Evolutionary conservation across 2,329 filamentous ascomycete species (phyloP), one percentile per base, ranked within the genome.

Genomic region (Orbilia blumenaviensis): DNA sequence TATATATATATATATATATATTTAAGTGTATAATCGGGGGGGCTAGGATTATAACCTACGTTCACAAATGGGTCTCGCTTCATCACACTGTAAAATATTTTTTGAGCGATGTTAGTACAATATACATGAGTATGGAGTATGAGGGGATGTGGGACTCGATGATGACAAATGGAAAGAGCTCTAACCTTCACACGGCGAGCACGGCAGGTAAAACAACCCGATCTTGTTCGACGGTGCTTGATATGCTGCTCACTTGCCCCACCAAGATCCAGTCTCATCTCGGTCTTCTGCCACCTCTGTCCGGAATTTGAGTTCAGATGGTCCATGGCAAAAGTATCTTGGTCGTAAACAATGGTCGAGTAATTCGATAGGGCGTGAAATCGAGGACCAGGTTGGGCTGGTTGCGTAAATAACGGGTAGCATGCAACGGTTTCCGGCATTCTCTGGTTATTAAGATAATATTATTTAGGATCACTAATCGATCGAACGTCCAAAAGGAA

Each of bases 131-230:
- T 7, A n/a, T n/a, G n/a, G n/a, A n/a, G n/a, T n/a, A n/a, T n/a
- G n/a, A n/a, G n/a, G n/a, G n/a, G n/a, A n/a, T n/a, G n/a, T n/a
- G n/a, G n/a, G n/a, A n/a, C n/a, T n/a, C n/a, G n/a, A n/a, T n/a
- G n/a, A n/a, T n/a, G n/a, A n/a, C n/a, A n/a, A n/a, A n/a, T n/a
- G n/a, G n/a, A n/a, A n/a, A n/a, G n/a, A n/a, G 46, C 23, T 34
- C 81, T 78, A 84, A 89, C 89, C 86, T 91, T 98, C 61, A 98
- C 94, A 82, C 95, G 89, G 79, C 95, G 88, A 80, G 90, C 90
- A 73, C 95, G 88, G 83, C 95, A 99, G 52, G 94, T 98, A 81
- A 88, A 97, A 84, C 95, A 99, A 27, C 95, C 95, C 78, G 93
- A 97, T 80, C 95, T 88, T 46, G 95, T 98, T 79, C 95, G 89